Evolutionary conservation across 2,329 filamentous ascomycete genomes (phyloP).

Genomic region (Ascochyta fabae): DNA sequence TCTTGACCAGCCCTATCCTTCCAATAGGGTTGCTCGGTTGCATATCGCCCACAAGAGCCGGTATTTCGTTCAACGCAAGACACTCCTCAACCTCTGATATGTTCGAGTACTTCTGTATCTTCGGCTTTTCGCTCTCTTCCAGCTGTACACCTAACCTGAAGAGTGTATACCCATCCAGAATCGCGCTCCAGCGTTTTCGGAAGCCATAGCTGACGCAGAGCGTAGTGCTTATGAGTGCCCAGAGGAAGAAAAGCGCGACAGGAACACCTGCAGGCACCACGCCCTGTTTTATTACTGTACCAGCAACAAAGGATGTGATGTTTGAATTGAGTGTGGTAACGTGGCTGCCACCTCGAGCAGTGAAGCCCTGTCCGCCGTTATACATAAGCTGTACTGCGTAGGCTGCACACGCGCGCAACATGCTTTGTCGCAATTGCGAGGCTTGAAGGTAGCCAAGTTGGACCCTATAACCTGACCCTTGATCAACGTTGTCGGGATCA

Average conservation of each 20-base stretch:
- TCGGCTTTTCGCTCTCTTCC: not conserved
- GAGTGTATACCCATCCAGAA: slow-evolving; percentile 16
- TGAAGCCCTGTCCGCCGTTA: slow-evolving; percentile 15
- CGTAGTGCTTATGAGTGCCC: slow-evolving; percentile 1
- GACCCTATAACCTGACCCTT: not conserved
- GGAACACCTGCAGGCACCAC: slow-evolving; percentile 4
- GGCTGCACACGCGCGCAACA: slow-evolving; percentile 4
- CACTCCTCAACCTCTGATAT: not conserved
- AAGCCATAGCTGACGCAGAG: slow-evolving; percentile 10
- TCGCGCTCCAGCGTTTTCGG: slow-evolving; percentile 14
- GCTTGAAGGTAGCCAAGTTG: slow-evolving; percentile 9
- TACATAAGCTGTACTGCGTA: slow-evolving; percentile 16
- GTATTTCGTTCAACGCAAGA: not conserved
- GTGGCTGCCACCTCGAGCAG: not conserved
- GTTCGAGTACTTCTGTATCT: not conserved
- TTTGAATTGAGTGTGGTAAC: slow-evolving; percentile 1
- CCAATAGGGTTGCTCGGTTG: not conserved
- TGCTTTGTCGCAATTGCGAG: slow-evolving; percentile 1
- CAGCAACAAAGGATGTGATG: slow-evolving; percentile 4
- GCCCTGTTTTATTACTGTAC: slow-evolving; percentile 3
- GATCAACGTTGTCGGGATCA: not conserved
- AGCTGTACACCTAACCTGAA: slow-evolving; percentile 9
- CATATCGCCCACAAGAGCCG: slow-evolving; percentile 10
- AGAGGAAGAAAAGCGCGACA: slow-evolving; percentile 5
- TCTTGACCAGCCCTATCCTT: slow-evolving; percentile 4